Evolutionary conservation across 2,329 filamentous ascomycete species (phyloP).

Genomic region (Hypomyces perniciosus): DNA sequence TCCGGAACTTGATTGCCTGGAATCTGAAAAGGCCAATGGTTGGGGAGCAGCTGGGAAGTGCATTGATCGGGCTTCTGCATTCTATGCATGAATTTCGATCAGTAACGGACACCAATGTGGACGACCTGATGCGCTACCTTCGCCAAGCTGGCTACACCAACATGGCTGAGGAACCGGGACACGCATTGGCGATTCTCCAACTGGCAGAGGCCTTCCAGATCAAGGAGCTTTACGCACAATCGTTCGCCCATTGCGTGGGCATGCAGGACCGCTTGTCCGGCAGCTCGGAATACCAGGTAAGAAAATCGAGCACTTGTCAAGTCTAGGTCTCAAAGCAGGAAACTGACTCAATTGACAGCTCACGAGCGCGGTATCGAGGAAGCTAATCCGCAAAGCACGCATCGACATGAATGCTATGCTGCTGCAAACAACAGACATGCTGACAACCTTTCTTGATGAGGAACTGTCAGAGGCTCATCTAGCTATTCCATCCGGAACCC

Average conservation of each 20-base stretch:
- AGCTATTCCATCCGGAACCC: slow-evolving; percentile 54
- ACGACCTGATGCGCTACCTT: slow-evolving; percentile 59
- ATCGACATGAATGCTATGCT: slow-evolving; percentile 62
- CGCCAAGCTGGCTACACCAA: slow-evolving; percentile 64
- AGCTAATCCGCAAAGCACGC: slow-evolving; percentile 57
- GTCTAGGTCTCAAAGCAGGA: no score
- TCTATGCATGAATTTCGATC: slow-evolving; percentile 58
- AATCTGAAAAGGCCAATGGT: slow-evolving; percentile 60
- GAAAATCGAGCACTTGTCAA: slow-evolving; percentile 16
- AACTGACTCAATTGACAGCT: slow-evolving; percentile 28
- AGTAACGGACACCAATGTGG: slow-evolving; percentile 47
- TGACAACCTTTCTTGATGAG: slow-evolving; percentile 64
- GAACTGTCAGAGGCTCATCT: slow-evolving; percentile 62
- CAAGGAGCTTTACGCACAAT: slow-evolving; percentile 61
- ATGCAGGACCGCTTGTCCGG: slow-evolving; percentile 59
- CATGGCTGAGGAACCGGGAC: slow-evolving; percentile 58
- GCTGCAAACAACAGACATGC: slow-evolving; percentile 47
- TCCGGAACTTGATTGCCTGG: slow-evolving; percentile 72
- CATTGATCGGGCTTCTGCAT: slow-evolving; percentile 59
- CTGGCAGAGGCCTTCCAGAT: slow-evolving; percentile 62
- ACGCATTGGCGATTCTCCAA: slow-evolving; percentile 61
- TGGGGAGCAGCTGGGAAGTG: slow-evolving; percentile 57
- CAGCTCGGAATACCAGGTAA: slow-evolving; percentile 56
- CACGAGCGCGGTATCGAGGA: slow-evolving; percentile 49
- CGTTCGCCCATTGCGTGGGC: slow-evolving; percentile 72